phyloP scores from a whole-genome alignment of 257 asterid species.

The Thymus mandschuricus region DNA sequence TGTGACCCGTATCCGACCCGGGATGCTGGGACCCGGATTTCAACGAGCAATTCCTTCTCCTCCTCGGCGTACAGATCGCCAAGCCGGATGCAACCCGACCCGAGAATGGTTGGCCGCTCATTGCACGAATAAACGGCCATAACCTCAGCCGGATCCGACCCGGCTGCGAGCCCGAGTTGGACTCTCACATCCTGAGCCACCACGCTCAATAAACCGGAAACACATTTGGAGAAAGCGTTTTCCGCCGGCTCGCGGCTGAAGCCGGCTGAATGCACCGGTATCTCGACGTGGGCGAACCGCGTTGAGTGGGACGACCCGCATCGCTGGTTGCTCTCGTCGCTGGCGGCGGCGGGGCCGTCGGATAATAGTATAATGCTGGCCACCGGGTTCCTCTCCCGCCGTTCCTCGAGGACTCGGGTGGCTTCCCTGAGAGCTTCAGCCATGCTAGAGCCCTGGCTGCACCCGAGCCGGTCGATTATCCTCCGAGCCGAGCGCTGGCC shows the following conservation, averaged over 20 bases:
- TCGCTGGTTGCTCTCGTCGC: conserved; percentile 35
- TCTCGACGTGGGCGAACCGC: conserved; percentile 79
- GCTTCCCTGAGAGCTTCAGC: conserved; percentile 80
- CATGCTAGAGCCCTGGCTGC: conserved; percentile 67
- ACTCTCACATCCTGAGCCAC: conserved; percentile 76
- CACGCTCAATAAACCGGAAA: conserved; percentile 79
- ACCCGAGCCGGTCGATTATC: conserved; percentile 59
- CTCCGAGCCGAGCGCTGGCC: conserved; percentile 75
- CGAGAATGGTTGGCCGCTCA: conserved; percentile 53
- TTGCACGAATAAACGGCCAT: conserved; percentile 66
- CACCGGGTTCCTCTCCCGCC: conserved; percentile 83
- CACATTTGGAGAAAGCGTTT: conserved; percentile 83
- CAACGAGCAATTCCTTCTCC: conserved; percentile 67
- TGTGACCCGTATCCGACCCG: conserved; percentile 56
- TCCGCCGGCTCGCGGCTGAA: conserved; percentile 58
- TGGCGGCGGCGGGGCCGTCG: conserved; percentile 46
- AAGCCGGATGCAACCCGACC: conserved; percentile 57
- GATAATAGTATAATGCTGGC: conserved; percentile 80
- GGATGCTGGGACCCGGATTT: conserved; percentile 61
- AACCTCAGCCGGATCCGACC: conserved; percentile 86
- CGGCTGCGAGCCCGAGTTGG: conserved; percentile 59
- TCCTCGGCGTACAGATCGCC: conserved; percentile 89
- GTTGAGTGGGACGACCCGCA: conserved; percentile 49
- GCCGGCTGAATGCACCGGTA: conserved; percentile 74
- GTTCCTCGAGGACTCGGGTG: conserved; percentile 71